Percentiles rank a stretch among this genome's conserved stretches.
phyloP scores from a whole-genome alignment of 2,329 filamentous ascomycete species.

The Cercospora sojina region DNA sequence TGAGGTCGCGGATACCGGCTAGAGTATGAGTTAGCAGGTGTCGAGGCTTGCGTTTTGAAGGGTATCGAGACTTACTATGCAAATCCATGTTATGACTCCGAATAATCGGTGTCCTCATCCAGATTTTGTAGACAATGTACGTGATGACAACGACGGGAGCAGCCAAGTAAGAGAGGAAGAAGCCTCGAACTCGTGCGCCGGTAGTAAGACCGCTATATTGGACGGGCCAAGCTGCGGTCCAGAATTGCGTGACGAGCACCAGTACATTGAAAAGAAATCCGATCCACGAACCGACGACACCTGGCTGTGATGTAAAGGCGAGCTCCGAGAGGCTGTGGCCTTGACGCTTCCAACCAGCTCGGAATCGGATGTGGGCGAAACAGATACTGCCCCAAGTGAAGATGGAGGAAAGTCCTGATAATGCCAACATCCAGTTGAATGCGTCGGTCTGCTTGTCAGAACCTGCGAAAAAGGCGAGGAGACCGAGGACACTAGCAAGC shows the following conservation, averaged over 20 bases:
- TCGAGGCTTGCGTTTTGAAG: neutral
- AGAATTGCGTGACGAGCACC: conserved; percentile 72
- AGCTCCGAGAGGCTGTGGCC: conserved; percentile 67
- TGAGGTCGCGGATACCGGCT: conserved; percentile 81
- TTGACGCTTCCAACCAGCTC: conserved; percentile 67
- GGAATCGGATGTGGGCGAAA: conserved; percentile 89
- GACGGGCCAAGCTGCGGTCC: conserved; percentile 78
- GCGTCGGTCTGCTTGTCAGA: conserved; percentile 59
- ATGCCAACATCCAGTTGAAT: conserved; percentile 76
- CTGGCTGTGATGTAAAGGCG: conserved; percentile 57
- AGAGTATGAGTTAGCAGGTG: conserved; percentile 56
- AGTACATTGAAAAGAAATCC: conserved; percentile 60
- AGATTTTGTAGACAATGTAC: conserved; percentile 38
- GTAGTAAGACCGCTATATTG: conserved; percentile 27
- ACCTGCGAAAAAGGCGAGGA: conserved; percentile 75
- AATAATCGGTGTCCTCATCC: conserved; percentile 51
- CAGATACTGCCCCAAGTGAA: conserved; percentile 86
- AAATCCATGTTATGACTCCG: conserved; percentile 64
- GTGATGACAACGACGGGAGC: conserved; percentile 37
- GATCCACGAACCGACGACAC: conserved; percentile 62
- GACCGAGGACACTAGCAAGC: conserved; percentile 65
- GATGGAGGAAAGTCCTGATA: conserved; percentile 70
- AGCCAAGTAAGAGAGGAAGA: conserved; percentile 38
- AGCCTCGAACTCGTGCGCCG: conserved; percentile 24
- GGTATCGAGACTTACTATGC: conserved; percentile 3